Conservation (phyloP, 2,329 filamentous ascomycete species). For the Colletotrichum scovillei region DNA sequence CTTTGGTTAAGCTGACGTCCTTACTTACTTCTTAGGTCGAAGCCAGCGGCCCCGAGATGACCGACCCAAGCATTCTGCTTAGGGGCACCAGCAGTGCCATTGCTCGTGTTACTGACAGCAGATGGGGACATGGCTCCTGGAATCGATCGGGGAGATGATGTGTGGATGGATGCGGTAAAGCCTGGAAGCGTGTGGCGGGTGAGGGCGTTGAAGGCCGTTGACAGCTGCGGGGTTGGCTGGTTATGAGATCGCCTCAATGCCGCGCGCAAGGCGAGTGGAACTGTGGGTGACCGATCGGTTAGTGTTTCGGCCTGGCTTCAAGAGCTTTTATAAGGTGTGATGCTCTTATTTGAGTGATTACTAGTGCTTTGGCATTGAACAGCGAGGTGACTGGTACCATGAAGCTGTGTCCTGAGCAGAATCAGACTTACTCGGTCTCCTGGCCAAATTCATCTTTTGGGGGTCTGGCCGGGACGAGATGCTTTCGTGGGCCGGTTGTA, state of each 20-base stretch:
- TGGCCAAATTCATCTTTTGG: not conserved
- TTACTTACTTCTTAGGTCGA: constrained; percentile 53
- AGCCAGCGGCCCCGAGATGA: constrained; percentile 49
- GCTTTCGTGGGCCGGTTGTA: not conserved
- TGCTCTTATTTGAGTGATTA: not conserved
- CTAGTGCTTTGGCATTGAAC: too few species aligned
- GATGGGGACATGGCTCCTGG: constrained; percentile 13
- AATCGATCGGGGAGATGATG: not conserved
- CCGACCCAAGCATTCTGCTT: constrained; percentile 49
- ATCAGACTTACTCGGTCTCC: constrained; percentile 1
- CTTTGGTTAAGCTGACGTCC: not conserved
- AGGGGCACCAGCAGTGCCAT: not conserved
- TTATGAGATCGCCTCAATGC: constrained; percentile 5
- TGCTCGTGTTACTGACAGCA: not conserved
- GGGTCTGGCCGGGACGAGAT: not conserved
- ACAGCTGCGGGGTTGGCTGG: constrained; percentile 23
- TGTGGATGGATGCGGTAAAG: not conserved
- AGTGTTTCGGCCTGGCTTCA: constrained; percentile 18
- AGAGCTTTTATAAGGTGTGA: not conserved
- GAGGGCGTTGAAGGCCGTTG: not conserved
- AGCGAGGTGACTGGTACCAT: not conserved
- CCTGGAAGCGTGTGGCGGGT: not conserved
- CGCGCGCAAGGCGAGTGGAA: constrained; percentile 1
- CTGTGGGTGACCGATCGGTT: constrained; percentile 17
- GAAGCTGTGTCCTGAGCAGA: not conserved